phyloP scores from a whole-genome alignment of 2,329 filamentous ascomycete species.

The Curvularia eragrostidis region DNA sequence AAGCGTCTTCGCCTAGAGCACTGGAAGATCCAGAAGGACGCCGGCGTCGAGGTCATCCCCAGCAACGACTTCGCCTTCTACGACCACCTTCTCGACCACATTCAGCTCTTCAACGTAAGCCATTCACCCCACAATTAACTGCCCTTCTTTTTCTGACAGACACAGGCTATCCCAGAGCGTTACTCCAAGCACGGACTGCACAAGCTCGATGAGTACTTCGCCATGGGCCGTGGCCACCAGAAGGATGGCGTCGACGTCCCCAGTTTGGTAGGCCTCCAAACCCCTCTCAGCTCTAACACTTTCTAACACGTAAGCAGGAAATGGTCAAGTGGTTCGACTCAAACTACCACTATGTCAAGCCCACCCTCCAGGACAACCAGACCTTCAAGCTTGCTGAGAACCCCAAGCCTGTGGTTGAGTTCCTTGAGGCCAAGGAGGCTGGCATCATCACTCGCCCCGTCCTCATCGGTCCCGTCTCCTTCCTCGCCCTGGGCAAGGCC shows the following conservation, averaged over 20 bases:
- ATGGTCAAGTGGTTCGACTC: slow-evolving; percentile 99
- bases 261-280: slow-evolving; percentile 63
- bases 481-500: slow-evolving; percentile 97
- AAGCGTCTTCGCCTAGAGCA: slow-evolving; percentile 96
- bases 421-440: slow-evolving; percentile 96
- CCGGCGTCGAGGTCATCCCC: slow-evolving; percentile 95
- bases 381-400: slow-evolving; percentile 85
- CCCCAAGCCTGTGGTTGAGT: slow-evolving; percentile 94
- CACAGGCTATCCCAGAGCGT: slow-evolving; percentile 86
- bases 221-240: slow-evolving; percentile 99
- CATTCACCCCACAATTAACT: slow-evolving; percentile 25
- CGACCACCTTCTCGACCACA: slow-evolving; percentile 96
- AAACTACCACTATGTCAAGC: slow-evolving; percentile 99
- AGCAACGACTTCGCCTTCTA: slow-evolving; percentile 99
- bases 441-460: slow-evolving; percentile 93
- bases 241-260: slow-evolving; percentile 93
- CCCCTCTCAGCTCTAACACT: background rate
- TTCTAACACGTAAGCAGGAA: slow-evolving; percentile 63
- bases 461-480: slow-evolving; percentile 93
- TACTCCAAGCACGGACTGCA: slow-evolving; percentile 91
- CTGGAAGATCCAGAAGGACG: slow-evolving; percentile 99
- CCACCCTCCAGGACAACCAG: slow-evolving; percentile 96
- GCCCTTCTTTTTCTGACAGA: slow-evolving; percentile 16
- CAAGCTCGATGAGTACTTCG: slow-evolving; percentile 95
- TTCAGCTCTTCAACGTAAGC: slow-evolving; percentile 93